Conservation (phyloP, 2,329 filamentous ascomycete species). For the Cercospora citrullina region DNA sequence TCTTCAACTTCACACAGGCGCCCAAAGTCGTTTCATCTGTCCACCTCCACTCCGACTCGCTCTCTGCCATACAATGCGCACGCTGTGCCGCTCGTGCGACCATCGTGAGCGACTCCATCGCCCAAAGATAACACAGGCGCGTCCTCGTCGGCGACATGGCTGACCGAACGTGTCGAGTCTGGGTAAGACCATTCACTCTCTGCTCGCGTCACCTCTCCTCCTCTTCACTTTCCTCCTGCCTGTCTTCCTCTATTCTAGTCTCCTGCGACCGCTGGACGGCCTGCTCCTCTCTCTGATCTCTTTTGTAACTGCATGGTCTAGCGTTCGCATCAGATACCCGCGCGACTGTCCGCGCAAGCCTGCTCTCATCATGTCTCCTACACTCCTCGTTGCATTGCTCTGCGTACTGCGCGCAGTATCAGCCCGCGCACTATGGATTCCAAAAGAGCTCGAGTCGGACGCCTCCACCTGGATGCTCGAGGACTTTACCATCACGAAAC, state of each 20-base stretch:
- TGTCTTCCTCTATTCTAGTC: conserved; percentile 12
- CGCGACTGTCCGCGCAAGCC: conserved; percentile 19
- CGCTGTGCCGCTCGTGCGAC: conserved; percentile 27
- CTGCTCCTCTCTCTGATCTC: conserved; percentile 20
- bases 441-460: conserved; percentile 22
- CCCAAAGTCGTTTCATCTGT: conserved; percentile 25
- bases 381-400: conserved; percentile 36
- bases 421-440: conserved; percentile 32
- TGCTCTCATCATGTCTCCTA: conserved; percentile 19
- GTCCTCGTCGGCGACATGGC: conserved; percentile 21
- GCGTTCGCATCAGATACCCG: conserved; percentile 21
- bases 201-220: conserved; percentile 15
- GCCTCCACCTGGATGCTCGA: conserved; percentile 23
- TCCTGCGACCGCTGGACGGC: conserved; percentile 19
- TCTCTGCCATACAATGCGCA: conserved; percentile 25
- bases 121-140: conserved; percentile 17
- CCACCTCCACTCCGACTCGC: conserved; percentile 12
- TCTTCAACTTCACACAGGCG: conserved; percentile 23
- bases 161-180: conserved; percentile 10
- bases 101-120: conserved; percentile 8
- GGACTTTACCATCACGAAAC: conserved; percentile 27
- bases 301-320: conserved; percentile 12
- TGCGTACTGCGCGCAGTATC: conserved; percentile 21
- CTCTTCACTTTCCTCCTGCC: conserved; percentile 18
- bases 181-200: conserved; percentile 18